Base-by-base conservation (phyloP, 2,329 filamentous ascomycete species). In the Pochonia chlamydosporia region DNA sequence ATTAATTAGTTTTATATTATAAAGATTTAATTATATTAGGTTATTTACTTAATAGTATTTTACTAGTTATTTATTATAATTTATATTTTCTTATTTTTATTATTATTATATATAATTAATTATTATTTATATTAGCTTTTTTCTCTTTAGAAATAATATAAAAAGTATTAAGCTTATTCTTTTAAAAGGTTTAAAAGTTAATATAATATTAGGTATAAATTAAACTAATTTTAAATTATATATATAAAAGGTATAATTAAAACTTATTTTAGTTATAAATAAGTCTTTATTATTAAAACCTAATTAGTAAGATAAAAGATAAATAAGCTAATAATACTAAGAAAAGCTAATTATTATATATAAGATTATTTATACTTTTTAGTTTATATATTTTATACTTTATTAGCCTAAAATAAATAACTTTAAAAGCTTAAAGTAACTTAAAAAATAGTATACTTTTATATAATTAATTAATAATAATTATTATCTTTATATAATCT, bases 331-430 rank as follows among this genome's bases (percentile, higher is more conserved):
- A 31, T 31, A 9, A 31, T 9, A 31, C 14, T 31, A 31, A 43
- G 40, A 46, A 31, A 13, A 43, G 25, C 43, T 13, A 11, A 48
- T 11, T 43, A 48, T 36, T 48, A 33, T 35, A 43, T 43, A 43
- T 25, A 26, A 10, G 35, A 48, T 20, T 35, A 25, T n/a, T 16
- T 48, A 20, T 9, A 31, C 28, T 31, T 31, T 31, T 31, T 48
- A 37, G 35, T 37, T 43, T 20, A 35, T 24, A 18, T 37, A 23
- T 16, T 40, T 36, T 43, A 48, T 48, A 6, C 7, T 25, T n/a
- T n/a, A n/a, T n/a, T n/a, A n/a, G n/a, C n/a, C n/a, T n/a, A n/a
- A n/a, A n/a, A n/a, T n/a, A n/a, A n/a, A n/a, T n/a, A n/a, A n/a
- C n/a, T n/a, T n/a, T n/a, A n/a, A n/a, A n/a, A n/a, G n/a, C n/a